phyloP scores from a whole-genome alignment of 495 filamentous ascomycete species.

The Aspergillus sclerotioniger region DNA sequence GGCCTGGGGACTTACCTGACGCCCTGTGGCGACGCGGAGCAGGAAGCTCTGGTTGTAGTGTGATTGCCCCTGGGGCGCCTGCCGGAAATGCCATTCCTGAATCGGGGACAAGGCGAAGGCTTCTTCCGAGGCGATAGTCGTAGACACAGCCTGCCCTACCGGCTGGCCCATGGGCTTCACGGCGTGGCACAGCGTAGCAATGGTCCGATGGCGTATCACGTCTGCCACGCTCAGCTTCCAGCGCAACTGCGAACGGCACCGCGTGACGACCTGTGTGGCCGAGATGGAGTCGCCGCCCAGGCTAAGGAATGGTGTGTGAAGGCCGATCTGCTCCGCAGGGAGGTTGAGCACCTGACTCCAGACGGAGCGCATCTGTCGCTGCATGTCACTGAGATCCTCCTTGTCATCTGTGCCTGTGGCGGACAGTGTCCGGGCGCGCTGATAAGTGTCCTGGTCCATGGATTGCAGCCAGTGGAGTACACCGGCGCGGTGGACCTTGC shows the following conservation, averaged over 20 bases:
- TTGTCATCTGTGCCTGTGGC: not conserved
- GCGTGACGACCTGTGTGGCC: constrained; percentile 19
- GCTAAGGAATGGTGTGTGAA: not conserved
- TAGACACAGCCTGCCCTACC: too few species aligned
- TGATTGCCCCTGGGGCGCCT: too few species aligned
- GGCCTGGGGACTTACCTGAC: too few species aligned
- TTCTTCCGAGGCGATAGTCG: too few species aligned
- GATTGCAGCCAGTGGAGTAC: not conserved
- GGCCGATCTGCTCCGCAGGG: too few species aligned
- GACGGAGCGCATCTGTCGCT: not conserved
- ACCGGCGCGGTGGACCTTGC: not conserved
- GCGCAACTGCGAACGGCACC: constrained; percentile 29
- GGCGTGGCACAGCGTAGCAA: too few species aligned
- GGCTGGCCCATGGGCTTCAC: too few species aligned
- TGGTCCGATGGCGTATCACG: constrained; percentile 30
- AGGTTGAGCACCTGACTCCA: not conserved
- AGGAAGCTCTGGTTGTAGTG: too few species aligned
- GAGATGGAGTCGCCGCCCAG: not conserved
- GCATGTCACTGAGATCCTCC: not conserved
- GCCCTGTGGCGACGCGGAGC: too few species aligned
- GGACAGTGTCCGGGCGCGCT: not conserved
- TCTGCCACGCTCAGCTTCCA: constrained; percentile 42
- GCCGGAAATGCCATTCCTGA: too few species aligned
- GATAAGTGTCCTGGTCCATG: too few species aligned
- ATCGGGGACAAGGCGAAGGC: too few species aligned